Percentiles rank a stretch among this genome's conserved stretches.
These are phyloP conservation scores for Diaporthe amygdali DNA, from an alignment of 2,329 filamentous ascomycete species.

Conservation along the genomic window DNA sequence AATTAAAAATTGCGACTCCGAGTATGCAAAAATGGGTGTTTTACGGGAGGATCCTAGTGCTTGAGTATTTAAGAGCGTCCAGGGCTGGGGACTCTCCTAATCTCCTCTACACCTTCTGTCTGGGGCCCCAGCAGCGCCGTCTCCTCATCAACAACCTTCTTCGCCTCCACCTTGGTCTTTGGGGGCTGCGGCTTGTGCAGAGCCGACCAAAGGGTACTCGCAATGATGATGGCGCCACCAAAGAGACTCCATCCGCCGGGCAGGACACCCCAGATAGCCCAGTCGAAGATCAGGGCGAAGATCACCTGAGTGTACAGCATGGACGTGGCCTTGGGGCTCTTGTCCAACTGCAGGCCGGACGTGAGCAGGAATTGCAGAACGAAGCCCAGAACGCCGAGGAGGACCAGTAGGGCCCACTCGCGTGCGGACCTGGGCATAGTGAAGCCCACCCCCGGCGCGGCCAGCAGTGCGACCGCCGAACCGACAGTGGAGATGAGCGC, in stretches of 20 bases:
- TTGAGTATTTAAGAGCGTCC: not conserved
- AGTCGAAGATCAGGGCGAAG: slow-evolving; percentile 44
- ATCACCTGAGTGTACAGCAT: slow-evolving; percentile 40
- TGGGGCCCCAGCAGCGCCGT: slow-evolving; percentile 33
- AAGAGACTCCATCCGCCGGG: slow-evolving; percentile 43
- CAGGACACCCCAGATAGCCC: slow-evolving; percentile 48
- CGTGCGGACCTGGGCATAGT: slow-evolving; percentile 36
- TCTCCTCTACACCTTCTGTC: slow-evolving; percentile 16
- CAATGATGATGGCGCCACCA: slow-evolving; percentile 46
- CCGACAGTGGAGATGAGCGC: slow-evolving; percentile 69
- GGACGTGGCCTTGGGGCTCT: slow-evolving; percentile 44
- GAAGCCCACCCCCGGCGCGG: slow-evolving; percentile 47
- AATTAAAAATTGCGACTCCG: not conserved
- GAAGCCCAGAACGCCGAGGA: slow-evolving; percentile 74
- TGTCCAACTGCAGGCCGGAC: slow-evolving; percentile 73
- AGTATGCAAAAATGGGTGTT: not conserved
- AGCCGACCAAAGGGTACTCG: slow-evolving; percentile 47
- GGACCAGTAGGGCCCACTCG: slow-evolving; percentile 65
- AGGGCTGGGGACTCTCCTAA: not conserved
- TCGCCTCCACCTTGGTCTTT: slow-evolving; percentile 32
- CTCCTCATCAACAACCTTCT: slow-evolving; percentile 40
- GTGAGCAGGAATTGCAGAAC: slow-evolving; percentile 81
- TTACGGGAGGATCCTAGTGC: not conserved
- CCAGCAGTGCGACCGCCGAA: slow-evolving; percentile 62
- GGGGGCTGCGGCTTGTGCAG: slow-evolving; percentile 40